Conservation (phyloP, 2,329 filamentous ascomycete genomes). For the Penicillium sp. region DNA sequence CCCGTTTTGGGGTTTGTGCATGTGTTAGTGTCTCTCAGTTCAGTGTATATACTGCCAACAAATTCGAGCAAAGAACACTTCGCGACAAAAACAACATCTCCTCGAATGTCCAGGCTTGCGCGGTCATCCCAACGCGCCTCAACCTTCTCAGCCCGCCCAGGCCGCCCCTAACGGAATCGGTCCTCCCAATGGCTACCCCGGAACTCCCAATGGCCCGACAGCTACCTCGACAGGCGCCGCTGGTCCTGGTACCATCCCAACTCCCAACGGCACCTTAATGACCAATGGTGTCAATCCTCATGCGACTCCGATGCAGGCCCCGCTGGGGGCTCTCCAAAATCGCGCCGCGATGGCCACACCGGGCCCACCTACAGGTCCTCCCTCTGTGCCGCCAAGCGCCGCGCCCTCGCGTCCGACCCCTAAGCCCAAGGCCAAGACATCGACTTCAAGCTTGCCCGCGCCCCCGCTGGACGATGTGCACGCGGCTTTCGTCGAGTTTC, state of each 20-base stretch:
- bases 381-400: slow-evolving; percentile 32
- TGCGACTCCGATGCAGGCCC: slow-evolving; percentile 45
- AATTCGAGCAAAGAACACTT: slow-evolving; percentile 54
- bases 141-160: slow-evolving; percentile 41
- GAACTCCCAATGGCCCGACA: slow-evolving; percentile 42
- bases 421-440: slow-evolving; percentile 40
- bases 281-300: slow-evolving; percentile 46
- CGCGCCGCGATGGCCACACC: slow-evolving; percentile 43
- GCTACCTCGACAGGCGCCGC: slow-evolving; percentile 35
- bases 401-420: slow-evolving; percentile 39
- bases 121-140: slow-evolving; percentile 46
- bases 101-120: slow-evolving; percentile 51
- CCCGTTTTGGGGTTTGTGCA: slow-evolving; percentile 20
- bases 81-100: slow-evolving; percentile 53
- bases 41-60: slow-evolving; percentile 56
- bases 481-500: slow-evolving; percentile 50
- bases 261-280: slow-evolving; percentile 45
- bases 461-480: slow-evolving; percentile 51
- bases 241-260: slow-evolving; percentile 38
- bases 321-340: slow-evolving; percentile 41
- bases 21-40: slow-evolving; percentile 49
- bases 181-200: slow-evolving; percentile 44
- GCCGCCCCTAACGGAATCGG: slow-evolving; percentile 42
- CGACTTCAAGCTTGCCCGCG: slow-evolving; percentile 44
- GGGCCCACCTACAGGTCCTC: slow-evolving; percentile 32